These are phyloP conservation scores for Tolypocladium tundrense DNA, from an alignment of 2,329 filamentous ascomycete genomes.

Conservation along the genomic window DNA sequence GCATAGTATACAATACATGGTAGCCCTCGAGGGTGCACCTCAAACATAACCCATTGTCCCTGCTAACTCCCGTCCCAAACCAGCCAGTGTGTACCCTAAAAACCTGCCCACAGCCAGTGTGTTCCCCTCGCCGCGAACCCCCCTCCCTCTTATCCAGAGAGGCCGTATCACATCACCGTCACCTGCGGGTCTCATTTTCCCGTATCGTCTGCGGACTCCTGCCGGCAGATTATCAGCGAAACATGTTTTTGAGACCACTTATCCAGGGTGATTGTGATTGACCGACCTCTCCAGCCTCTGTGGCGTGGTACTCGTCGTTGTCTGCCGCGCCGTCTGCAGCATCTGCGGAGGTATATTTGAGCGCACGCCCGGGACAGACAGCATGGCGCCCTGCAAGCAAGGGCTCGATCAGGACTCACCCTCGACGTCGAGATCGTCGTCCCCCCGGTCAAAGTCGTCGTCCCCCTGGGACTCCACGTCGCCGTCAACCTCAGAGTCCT, in stretches of 20 bases:
- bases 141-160: background rate
- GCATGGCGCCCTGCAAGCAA: background rate
- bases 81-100: background rate
- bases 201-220: conserved; percentile 9
- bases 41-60: background rate
- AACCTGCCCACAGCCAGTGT: background rate
- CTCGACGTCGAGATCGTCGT: background rate
- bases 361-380: background rate
- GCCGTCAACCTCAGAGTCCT: conserved; percentile 6
- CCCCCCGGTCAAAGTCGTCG: background rate
- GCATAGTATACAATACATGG: background rate
- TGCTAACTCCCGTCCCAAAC: background rate
- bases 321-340: background rate
- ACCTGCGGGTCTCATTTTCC: conserved; percentile 4
- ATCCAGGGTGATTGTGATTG: conserved; percentile 8
- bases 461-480: conserved; percentile 8
- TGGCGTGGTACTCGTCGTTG: background rate
- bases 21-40: too few species aligned
- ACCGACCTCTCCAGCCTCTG: conserved; percentile 16
- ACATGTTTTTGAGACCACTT: conserved; percentile 11
- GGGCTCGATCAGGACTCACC: background rate
- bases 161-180: background rate
- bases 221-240: conserved; percentile 14
- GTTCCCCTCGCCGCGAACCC: background rate
- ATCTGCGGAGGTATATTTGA: conserved; percentile 1